These are phyloP conservation scores for Pichia sp. DNA, from an alignment of 1,139 yeast species.

Conservation along the genomic window DNA sequence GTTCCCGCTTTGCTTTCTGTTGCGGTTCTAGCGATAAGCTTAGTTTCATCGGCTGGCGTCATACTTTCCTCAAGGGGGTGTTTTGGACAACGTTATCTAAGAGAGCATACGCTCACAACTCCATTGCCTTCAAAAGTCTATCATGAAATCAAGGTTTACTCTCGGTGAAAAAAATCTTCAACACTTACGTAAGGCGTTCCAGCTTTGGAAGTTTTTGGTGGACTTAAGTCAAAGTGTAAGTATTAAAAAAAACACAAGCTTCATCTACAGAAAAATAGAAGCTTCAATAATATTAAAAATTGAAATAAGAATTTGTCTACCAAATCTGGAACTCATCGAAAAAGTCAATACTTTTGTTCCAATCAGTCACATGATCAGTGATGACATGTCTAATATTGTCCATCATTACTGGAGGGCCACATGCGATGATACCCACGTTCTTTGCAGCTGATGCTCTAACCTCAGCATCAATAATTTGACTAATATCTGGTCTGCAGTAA, in stretches of 20 bases:
- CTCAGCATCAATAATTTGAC: constrained; percentile 33
- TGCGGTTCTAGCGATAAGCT: too few species aligned
- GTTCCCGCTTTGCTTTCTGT: too few species aligned
- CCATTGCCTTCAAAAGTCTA: background rate
- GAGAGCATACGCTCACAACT: too few species aligned
- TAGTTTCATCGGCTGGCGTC: too few species aligned
- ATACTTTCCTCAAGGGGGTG: too few species aligned
- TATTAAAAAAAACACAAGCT: too few species aligned
- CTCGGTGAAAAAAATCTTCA: background rate
- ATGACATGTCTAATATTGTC: constrained; percentile 32
- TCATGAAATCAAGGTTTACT: too few species aligned
- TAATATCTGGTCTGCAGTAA: constrained; percentile 37
- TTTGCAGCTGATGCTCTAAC: constrained; percentile 33
- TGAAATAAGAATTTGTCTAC: constrained; percentile 7
- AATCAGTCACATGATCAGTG: constrained; percentile 9
- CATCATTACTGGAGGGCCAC: constrained; percentile 46
- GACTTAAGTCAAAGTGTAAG: too few species aligned
- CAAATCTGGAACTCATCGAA: constrained; percentile 25
- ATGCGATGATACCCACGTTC: constrained; percentile 39
- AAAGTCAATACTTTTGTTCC: constrained; percentile 22
- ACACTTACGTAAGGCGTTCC: background rate
- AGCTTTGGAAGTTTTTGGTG: too few species aligned
- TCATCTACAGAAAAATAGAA: too few species aligned
- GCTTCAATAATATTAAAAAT: too few species aligned
- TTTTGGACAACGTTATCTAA: too few species aligned